Percentiles rank a stretch among this genome's conserved stretches.
These are phyloP conservation scores for Fragaria vesca DNA, from an alignment of 306 rosid genomes.

Conservation along the genomic window DNA sequence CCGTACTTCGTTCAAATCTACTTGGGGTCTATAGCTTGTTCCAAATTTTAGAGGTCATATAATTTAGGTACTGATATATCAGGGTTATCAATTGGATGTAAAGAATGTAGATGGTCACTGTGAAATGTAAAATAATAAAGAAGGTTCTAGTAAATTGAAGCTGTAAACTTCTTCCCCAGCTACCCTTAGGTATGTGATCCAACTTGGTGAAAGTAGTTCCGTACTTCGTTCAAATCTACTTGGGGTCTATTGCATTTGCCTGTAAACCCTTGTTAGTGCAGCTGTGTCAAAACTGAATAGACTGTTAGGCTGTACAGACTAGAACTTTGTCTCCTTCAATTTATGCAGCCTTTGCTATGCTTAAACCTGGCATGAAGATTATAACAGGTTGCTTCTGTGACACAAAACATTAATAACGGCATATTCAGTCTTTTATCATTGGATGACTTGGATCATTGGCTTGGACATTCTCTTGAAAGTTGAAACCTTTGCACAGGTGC, in stretches of 20 bases:
- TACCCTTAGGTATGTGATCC: background rate
- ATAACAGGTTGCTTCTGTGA: background rate
- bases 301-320: background rate
- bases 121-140: background rate
- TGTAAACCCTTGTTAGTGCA: background rate
- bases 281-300: background rate
- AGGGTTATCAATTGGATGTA: background rate
- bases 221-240: background rate
- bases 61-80: background rate
- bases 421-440: background rate
- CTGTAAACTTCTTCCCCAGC: background rate
- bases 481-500: background rate
- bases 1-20: too few species aligned
- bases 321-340: background rate
- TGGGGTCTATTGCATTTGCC: background rate
- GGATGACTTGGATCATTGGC: background rate
- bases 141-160: background rate
- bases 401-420: background rate
- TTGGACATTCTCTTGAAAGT: background rate
- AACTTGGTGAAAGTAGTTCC: background rate
- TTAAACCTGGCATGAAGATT: background rate
- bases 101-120: background rate
- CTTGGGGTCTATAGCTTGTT: background rate
- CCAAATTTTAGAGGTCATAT: background rate
- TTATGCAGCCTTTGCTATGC: background rate